These are phyloP conservation scores for Roridomyces roridus DNA, from an alignment of 768 basidiomycete genomes.

Conservation along the genomic window DNA sequence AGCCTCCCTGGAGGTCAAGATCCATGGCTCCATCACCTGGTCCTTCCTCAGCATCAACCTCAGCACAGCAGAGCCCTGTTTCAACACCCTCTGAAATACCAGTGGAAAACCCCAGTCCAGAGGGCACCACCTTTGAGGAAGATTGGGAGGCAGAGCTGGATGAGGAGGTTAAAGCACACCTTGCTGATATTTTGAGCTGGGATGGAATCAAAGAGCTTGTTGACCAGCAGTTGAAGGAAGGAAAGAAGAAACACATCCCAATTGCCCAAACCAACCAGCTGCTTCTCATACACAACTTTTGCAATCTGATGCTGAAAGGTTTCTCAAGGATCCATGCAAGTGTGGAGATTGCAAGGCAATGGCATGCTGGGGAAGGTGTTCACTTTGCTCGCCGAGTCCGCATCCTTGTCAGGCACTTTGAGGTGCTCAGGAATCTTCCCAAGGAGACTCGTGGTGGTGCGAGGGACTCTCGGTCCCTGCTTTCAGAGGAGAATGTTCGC, in stretches of 20 bases:
- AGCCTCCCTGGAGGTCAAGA: too few relatives aligned
- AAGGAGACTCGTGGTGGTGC: constrained; percentile 31
- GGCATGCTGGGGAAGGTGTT: constrained; percentile 37
- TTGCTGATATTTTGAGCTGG: constrained; percentile 29
- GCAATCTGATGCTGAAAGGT: constrained; percentile 40
- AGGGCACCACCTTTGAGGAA: constrained; percentile 10
- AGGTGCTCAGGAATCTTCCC: constrained; percentile 40
- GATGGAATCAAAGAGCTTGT: constrained; percentile 32
- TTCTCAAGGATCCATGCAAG: constrained; percentile 33
- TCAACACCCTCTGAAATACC: neutral
- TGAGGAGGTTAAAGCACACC: constrained; percentile 6
- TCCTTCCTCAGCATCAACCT: neutral
- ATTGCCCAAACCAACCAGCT: constrained; percentile 38
- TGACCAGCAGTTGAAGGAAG: constrained; percentile 36
- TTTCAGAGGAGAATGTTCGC: constrained; percentile 30
- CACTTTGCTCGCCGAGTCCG: constrained; percentile 34
- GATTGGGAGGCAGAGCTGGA: constrained; percentile 31
- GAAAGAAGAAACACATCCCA: constrained; percentile 23
- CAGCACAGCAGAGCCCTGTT: neutral
- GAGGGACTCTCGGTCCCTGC: constrained; percentile 16
- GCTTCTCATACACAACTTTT: constrained; percentile 40
- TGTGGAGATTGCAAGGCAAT: constrained; percentile 41
- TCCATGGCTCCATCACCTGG: neutral
- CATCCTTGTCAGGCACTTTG: constrained; percentile 40
- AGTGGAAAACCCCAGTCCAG: neutral